Base-by-base conservation (phyloP, 2,329 filamentous ascomycete genomes). In the Fusarium sp. region DNA sequence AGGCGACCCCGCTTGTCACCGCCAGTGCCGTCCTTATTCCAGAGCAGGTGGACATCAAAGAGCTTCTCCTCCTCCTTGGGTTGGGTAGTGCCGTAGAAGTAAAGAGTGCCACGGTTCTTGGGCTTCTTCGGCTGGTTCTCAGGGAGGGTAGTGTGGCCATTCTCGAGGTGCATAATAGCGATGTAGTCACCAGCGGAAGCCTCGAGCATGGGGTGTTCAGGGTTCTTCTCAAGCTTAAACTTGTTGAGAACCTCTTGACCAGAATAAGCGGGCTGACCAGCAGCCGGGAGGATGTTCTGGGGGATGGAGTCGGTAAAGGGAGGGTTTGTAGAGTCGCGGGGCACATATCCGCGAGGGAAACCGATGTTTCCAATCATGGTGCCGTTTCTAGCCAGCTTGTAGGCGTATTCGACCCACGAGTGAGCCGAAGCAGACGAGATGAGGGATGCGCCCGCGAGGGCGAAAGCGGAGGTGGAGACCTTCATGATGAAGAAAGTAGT, bases 401-500 rank as follows among this genome's bases (percentile, higher is more conserved):
- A 89, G 59, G 96, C 86, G 77, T 92, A 87, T 83, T 98, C 95
- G 57, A 96, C 88, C 95, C 95, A 98, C 20, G 91, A 93, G 83
- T 98, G 96, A 38, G 90, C 92, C 29, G 75, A 75, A 37, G 78
- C 81, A 7, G 85, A 72, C 42, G 84, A 79, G 29, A 84, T 72
- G 35, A 85, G 67, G 5, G 76, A 62, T 42, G 76, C 67, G 20
- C 70, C 72, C 64, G 67, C 71, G 38, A 82, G 67, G 66, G 78
- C 73, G 62, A 74, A 61, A 34, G 71, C 62, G 24, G 71, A 67
- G 40, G 60, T 38, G 11, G 70, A 63, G 57, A 74, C 64, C 66
- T 73, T 78, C 78, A 80, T 80, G 58, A 6, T 72, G 60, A 31
- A 11, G 16, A 52, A 68, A 50, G 45, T 70, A 1, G 47, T 52